Base-by-base conservation (phyloP, 2,329 filamentous ascomycete genomes). In the Magnaporthales sp. region DNA sequence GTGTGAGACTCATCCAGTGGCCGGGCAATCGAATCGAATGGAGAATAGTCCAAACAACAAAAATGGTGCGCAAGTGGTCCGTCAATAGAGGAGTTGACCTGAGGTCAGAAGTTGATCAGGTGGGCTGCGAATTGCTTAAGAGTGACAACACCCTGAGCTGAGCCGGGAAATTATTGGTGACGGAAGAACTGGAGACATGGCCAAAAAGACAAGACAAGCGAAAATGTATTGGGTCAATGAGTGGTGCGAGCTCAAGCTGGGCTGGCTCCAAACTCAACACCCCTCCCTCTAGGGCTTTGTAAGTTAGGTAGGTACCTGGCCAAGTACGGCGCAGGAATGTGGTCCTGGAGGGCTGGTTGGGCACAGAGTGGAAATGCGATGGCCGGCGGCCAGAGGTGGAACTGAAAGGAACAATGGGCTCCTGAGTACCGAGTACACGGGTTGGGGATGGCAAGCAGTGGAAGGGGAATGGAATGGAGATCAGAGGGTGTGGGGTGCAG, bases 121-220 rank as follows among this genome's bases (percentile, higher is more conserved):
- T 58, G 54, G 54, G 63, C 31, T 51, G 32, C 63, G 65, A n/a
- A 67, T 69, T 68, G 66, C 68, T 70, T 69, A 68, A 69, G 67
- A 68, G 65, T 64, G 60, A 51, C 54, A 58, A 58, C 32, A 30
- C 38, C 69, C 67, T 68, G 70, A 67, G 69, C 66, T 70, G 67
- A 63, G 67, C 67, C 69, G 68, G 70, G 71, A 72, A 71, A 72
- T 72, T 70, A 70, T 71, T 69, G 68, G 68, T 69, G 71, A 70
- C 68, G 67, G 69, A 58, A 58, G 54, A 66, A 69, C 66, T 68
- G 71, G 67, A 68, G 68, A 66, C 68, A 69, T 66, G 68, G 66
- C 68, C 38, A 63, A 60, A 31, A 62, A 63, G 27, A 66, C 30
- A 26, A 58, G 24, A 26, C 54, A 31, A 31, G 60, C 15, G 9